These are phyloP conservation scores for Claviceps capensis DNA, from an alignment of 2,329 filamentous ascomycete genomes.

Conservation along the genomic window DNA sequence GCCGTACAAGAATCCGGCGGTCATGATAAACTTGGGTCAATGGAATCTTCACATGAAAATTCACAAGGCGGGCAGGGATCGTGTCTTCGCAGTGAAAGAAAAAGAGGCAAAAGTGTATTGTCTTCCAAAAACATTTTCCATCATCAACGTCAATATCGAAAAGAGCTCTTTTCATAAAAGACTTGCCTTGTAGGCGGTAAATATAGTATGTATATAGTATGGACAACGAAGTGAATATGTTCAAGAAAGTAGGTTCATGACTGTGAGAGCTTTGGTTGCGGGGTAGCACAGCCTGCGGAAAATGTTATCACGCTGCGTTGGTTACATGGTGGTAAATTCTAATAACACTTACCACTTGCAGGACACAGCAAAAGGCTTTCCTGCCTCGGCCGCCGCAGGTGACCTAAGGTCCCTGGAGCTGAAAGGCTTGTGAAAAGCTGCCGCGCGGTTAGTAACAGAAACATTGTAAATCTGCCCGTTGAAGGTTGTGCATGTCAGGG, in stretches of 20 bases:
- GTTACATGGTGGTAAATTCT: not conserved
- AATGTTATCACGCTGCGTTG: not conserved
- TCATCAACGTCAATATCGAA: not conserved
- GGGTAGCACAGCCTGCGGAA: not conserved
- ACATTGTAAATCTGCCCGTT: constrained; percentile 1
- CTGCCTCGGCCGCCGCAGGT: constrained; percentile 1
- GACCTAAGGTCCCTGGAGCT: constrained; percentile 2
- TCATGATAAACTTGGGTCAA: no score
- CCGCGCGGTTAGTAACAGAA: not conserved
- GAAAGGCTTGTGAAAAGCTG: constrained; percentile 2
- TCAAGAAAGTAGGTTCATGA: not conserved
- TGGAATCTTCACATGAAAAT: no score
- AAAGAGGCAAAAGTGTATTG: no score
- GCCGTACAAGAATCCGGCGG: no score
- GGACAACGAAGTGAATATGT: constrained; percentile 2
- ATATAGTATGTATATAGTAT: not conserved
- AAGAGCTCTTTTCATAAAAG: not conserved
- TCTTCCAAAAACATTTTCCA: no score
- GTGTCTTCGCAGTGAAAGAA: no score
- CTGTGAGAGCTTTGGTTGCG: not conserved
- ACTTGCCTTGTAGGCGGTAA: not conserved
- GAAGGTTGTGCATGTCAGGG: constrained; percentile 5
- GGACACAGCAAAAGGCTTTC: constrained; percentile 6
- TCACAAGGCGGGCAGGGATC: no score
- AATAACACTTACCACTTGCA: constrained; percentile 5